Evolutionary conservation across 495 filamentous ascomycete species (phyloP).

Genomic region (Penicillium malachiteum): DNA sequence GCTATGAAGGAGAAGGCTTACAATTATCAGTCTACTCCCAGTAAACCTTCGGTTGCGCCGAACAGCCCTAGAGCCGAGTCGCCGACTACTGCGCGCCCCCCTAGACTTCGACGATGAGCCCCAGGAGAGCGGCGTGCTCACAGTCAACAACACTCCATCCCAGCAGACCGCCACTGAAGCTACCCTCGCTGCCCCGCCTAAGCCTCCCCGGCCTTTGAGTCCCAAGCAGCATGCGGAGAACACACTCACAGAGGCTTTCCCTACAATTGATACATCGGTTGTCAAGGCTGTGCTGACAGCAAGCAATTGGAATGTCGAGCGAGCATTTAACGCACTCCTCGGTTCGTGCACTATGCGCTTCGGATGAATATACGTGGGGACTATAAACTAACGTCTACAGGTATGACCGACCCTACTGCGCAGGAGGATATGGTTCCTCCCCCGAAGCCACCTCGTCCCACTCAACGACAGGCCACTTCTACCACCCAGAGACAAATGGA

Average conservation of each 20-base stretch:
- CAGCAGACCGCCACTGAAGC: constrained; percentile 36
- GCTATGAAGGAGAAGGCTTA: constrained; percentile 20
- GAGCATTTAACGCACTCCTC: constrained; percentile 92
- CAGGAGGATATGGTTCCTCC: constrained; percentile 64
- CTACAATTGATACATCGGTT: constrained; percentile 73
- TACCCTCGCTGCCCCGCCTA: constrained; percentile 69
- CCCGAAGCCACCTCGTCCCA: constrained; percentile 68
- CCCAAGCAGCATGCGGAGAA: constrained; percentile 80
- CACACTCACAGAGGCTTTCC: constrained; percentile 93
- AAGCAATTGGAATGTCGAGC: constrained; percentile 84
- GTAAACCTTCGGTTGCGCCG: constrained; percentile 30
- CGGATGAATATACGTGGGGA: not conserved
- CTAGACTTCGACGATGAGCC: constrained; percentile 89
- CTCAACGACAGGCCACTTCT: constrained; percentile 44
- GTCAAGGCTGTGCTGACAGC: constrained; percentile 86
- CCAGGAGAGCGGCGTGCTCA: constrained; percentile 57
- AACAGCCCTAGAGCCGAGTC: constrained; percentile 63
- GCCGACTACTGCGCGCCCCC: constrained; percentile 76
- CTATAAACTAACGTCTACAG: constrained; percentile 38
- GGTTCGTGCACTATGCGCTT: constrained; percentile 46
- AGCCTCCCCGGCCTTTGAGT: constrained; percentile 83
- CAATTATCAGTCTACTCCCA: constrained; percentile 28
- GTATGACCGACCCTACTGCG: constrained; percentile 91
- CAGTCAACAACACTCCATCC: constrained; percentile 34
- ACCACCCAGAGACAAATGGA: constrained; percentile 77